Conservation (phyloP, 1,139 yeast species). For the Lodderomyces metapsilosis region DNA sequence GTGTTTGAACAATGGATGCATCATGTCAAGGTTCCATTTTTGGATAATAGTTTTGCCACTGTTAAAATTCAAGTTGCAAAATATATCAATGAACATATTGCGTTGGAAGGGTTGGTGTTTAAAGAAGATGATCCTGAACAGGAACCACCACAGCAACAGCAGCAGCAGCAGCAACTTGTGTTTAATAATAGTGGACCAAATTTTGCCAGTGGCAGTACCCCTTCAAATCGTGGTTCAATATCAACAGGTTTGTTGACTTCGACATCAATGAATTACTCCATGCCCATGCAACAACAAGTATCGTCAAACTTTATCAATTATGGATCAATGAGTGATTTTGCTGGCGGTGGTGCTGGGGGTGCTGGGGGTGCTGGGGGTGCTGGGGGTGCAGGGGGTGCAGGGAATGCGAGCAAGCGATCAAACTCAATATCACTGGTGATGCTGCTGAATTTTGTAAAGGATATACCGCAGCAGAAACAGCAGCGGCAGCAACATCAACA, state of each 20-base stretch:
- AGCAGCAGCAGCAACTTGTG: conserved; percentile 4
- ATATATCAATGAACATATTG: conserved; percentile 17
- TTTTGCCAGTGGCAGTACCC: neutral
- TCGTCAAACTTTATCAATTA: conserved; percentile 5
- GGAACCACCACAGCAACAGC: conserved; percentile 7
- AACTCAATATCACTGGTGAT: conserved; percentile 15
- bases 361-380: too few species aligned
- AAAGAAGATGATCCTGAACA: conserved; percentile 9
- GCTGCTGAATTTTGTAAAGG: conserved; percentile 3
- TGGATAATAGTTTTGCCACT: neutral
- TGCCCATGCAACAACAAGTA: conserved; percentile 1
- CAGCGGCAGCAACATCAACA: neutral
- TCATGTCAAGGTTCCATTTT: conserved; percentile 1
- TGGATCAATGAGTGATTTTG: conserved; percentile 3
- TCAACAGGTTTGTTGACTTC: conserved; percentile 1
- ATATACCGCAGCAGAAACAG: conserved; percentile 9
- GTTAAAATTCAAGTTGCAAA: conserved; percentile 9
- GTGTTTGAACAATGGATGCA: conserved; percentile 28
- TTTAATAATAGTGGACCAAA: conserved; percentile 1
- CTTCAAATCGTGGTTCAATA: neutral
- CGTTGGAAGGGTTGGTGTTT: conserved; percentile 12
- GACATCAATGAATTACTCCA: conserved; percentile 1
- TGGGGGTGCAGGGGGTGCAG: neutral
- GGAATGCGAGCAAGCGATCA: conserved; percentile 10
- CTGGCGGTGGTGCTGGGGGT: conserved; percentile 4